A percentile compares a stretch with the other conserved stretches of the same genome.
Conservation (phyloP, 2,329 filamentous ascomycete species). For the Dissoconium aciculare region DNA sequence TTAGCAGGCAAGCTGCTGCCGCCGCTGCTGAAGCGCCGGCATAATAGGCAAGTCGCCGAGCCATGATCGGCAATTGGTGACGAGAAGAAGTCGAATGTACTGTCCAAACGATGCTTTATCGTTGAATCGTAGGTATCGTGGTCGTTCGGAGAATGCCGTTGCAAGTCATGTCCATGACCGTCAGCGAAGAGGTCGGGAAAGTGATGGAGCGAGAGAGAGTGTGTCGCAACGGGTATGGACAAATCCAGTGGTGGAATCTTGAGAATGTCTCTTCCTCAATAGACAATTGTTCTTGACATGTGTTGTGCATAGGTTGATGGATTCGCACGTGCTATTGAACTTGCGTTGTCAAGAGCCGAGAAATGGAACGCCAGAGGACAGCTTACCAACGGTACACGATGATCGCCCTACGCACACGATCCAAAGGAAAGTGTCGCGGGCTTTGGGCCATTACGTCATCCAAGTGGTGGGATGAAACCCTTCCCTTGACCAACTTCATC, state of each 20-base stretch:
- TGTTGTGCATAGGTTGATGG: too few relatives aligned
- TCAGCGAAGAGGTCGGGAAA: slow-evolving; percentile 16
- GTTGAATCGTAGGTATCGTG: slow-evolving; percentile 4
- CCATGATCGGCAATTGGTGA: slow-evolving; percentile 14
- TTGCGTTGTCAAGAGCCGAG: too few relatives aligned
- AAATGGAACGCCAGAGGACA: too few relatives aligned
- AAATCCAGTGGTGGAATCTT: not conserved
- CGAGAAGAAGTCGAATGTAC: slow-evolving; percentile 1
- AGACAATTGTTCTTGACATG: too few relatives aligned
- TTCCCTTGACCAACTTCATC: too few relatives aligned
- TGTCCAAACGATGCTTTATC: not conserved
- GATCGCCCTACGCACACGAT: too few relatives aligned
- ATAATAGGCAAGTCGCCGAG: slow-evolving; percentile 19
- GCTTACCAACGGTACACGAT: too few relatives aligned
- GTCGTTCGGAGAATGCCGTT: slow-evolving; percentile 3
- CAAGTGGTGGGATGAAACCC: too few relatives aligned
- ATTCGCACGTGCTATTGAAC: too few relatives aligned
- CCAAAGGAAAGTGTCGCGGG: too few relatives aligned
- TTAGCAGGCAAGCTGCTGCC: slow-evolving; percentile 68
- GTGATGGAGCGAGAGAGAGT: not conserved
- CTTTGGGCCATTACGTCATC: too few relatives aligned
- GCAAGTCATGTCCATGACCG: slow-evolving; percentile 15
- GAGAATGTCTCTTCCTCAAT: too few relatives aligned
- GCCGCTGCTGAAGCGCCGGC: slow-evolving; percentile 55
- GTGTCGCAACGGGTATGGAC: not conserved